phyloP scores from a whole-genome alignment of 2,329 filamentous ascomycete genomes.

The Aspergillus hiratsukae region DNA sequence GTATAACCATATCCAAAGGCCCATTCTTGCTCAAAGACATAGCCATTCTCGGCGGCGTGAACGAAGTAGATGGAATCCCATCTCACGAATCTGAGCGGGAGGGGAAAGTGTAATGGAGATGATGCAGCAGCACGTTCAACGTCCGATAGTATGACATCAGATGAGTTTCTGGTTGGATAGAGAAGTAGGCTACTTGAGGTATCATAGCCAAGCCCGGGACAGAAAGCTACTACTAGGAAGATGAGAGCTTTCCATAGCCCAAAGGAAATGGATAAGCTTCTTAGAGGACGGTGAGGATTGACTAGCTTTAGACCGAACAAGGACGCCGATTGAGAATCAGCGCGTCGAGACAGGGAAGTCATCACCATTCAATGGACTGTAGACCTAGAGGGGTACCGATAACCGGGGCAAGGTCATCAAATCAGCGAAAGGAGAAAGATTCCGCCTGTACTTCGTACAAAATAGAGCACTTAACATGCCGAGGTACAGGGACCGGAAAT shows the following conservation, averaged over 20 bases:
- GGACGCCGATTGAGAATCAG: constrained; percentile 8
- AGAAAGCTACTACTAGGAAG: constrained; percentile 44
- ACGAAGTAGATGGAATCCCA: constrained; percentile 63
- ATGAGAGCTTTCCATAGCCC: constrained; percentile 54
- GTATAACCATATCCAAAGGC: constrained; percentile 58
- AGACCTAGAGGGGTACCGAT: background rate
- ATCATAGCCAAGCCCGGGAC: constrained; percentile 59
- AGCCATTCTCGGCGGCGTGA: constrained; percentile 49
- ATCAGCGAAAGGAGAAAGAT: background rate
- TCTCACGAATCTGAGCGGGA: constrained; percentile 47
- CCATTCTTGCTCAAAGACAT: constrained; percentile 63
- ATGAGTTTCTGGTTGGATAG: constrained; percentile 8
- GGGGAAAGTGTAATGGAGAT: constrained; percentile 11
- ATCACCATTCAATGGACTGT: background rate
- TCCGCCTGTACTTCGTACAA: background rate
- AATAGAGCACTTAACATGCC: background rate
- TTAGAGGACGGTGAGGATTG: constrained; percentile 27
- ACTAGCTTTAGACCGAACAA: constrained; percentile 16
- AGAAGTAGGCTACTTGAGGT: constrained; percentile 55
- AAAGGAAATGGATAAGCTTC: constrained; percentile 41
- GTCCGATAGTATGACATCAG: constrained; percentile 6
- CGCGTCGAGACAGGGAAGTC: background rate
- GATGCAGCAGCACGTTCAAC: background rate
- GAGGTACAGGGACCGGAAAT: background rate
- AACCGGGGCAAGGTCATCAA: background rate